Base-by-base conservation (phyloP, 1,284 basidiomycete species). In the Puccinia polysora region DNA sequence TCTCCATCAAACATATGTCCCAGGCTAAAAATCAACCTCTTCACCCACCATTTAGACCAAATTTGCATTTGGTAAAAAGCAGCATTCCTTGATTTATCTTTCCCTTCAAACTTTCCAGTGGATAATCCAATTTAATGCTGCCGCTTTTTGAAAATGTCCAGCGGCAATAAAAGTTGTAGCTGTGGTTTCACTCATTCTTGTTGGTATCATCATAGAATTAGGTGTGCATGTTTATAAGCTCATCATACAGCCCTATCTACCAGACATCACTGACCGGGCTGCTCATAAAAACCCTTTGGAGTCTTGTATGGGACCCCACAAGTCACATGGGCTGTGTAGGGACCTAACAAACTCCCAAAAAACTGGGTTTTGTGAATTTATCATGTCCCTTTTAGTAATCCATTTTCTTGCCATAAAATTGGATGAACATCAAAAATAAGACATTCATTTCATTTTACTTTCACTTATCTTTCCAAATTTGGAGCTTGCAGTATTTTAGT, bases 181-280 rank as follows among this genome's bases (percentile, higher is more conserved):
- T 62, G 87, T 88, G 4, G 34, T 52, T 12, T 15, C 65, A n/a
- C 52, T 74, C 58, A 84, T 89, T 74, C 77, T 89, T 64, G 81
- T 84, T 65, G 87, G 87, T 65, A 81, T 89, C 58, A 80, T 89
- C 73, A 83, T 90, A 68, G 87, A 88, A 77, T 84, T 88, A 20
- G 88, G 88, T 68, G 88, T 87, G 74, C 87, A 85, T 2, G n/a
- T n/a, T n/a, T n/a, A n/a, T 25, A 18, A n/a, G 56, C 30, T 63
- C 2, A 43, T 0, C 75, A 82, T 36, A 81, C 4, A 34, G 30
- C 43, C 40, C 40, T 2, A 36, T 52, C n/a, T 23, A 23, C 6
- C 12, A 20, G 25, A n/a, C 47, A 18, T 38, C 7, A 25, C 36
- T 71, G 30, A 76, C 78, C 18, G 78, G 87, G 64, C 86, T 87